Evolutionary conservation across 768 basidiomycete genomes (phyloP).

Genomic region (Xanthoconium stramineum): DNA sequence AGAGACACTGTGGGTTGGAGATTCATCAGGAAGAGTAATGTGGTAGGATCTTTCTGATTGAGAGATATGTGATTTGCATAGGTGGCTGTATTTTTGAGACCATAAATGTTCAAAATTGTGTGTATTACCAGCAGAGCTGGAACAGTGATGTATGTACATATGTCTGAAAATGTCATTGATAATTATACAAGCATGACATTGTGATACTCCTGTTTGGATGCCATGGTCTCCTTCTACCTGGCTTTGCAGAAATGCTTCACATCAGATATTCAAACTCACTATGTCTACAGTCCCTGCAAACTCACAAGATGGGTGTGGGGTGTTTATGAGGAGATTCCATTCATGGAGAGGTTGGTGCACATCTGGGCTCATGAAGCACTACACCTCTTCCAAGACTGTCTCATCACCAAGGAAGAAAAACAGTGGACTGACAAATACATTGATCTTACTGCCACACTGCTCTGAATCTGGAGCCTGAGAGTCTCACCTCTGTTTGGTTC

Average conservation of each 20-base stretch:
- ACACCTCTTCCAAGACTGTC: slow-evolving; percentile 95
- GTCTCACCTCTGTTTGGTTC: no score
- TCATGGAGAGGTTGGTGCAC: slow-evolving; percentile 92
- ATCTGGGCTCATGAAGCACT: slow-evolving; percentile 98
- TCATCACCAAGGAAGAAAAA: slow-evolving; percentile 90
- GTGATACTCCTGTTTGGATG: no score
- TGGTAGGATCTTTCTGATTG: slow-evolving; percentile 25
- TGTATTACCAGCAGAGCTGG: no score
- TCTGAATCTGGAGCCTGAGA: no score
- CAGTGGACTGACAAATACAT: slow-evolving; percentile 94
- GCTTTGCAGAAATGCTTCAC: slow-evolving; percentile 94
- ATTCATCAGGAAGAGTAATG: slow-evolving; percentile 21
- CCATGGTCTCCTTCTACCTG: slow-evolving; percentile 95
- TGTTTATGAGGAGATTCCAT: slow-evolving; percentile 94
- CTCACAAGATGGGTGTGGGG: slow-evolving; percentile 97
- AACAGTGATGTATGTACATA: no score
- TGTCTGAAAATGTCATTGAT: no score
- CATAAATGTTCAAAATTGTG: no score
- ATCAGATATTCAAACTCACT: slow-evolving; percentile 95
- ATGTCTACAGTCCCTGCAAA: slow-evolving; percentile 98
- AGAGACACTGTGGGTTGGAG: slow-evolving; percentile 26
- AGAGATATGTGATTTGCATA: background rate
- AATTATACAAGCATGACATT: no score
- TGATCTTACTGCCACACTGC: slow-evolving; percentile 73
- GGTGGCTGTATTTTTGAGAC: no score